Conservation (phyloP, 2,329 filamentous ascomycete species). For the Chaetothyriales sp. region DNA sequence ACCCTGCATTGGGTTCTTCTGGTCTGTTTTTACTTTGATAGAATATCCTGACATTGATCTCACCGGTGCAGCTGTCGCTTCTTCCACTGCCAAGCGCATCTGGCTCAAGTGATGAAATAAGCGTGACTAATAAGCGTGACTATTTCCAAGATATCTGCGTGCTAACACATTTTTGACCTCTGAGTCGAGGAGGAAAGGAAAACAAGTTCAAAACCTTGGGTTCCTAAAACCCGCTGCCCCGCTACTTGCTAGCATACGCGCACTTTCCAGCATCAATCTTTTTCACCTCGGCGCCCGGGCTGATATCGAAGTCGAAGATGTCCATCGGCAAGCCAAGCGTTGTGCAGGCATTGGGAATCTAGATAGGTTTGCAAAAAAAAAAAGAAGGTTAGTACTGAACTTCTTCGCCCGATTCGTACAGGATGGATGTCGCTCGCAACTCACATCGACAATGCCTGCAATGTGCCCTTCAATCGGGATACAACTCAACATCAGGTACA, state of each 20-base stretch:
- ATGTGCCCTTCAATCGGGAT: slow-evolving; percentile 80
- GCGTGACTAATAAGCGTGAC: not conserved
- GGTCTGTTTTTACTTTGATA: too few species aligned
- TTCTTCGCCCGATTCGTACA: not conserved
- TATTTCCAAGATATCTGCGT: not conserved
- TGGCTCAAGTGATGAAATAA: not conserved
- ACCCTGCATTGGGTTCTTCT: too few species aligned
- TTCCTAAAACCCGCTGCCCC: not conserved
- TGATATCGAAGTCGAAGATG: slow-evolving; percentile 89
- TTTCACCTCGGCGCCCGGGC: slow-evolving; percentile 42
- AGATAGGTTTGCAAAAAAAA: too few species aligned
- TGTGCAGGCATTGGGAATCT: slow-evolving; percentile 77
- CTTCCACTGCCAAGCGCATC: not conserved
- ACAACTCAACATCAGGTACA: slow-evolving; percentile 72
- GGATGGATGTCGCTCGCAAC: slow-evolving; percentile 6
- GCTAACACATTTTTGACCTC: not conserved
- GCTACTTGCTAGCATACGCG: slow-evolving; percentile 28
- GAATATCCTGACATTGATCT: too few species aligned
- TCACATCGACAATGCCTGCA: slow-evolving; percentile 67
- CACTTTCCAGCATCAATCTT: slow-evolving; percentile 58
- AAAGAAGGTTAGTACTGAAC: not conserved
- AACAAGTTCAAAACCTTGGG: not conserved
- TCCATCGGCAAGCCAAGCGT: slow-evolving; percentile 81
- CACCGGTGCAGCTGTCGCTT: not conserved
- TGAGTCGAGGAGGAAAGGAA: not conserved